These are phyloP conservation scores for Gamarada debralockiae DNA, from an alignment of 495 filamentous ascomycete species.

Conservation along the genomic window DNA sequence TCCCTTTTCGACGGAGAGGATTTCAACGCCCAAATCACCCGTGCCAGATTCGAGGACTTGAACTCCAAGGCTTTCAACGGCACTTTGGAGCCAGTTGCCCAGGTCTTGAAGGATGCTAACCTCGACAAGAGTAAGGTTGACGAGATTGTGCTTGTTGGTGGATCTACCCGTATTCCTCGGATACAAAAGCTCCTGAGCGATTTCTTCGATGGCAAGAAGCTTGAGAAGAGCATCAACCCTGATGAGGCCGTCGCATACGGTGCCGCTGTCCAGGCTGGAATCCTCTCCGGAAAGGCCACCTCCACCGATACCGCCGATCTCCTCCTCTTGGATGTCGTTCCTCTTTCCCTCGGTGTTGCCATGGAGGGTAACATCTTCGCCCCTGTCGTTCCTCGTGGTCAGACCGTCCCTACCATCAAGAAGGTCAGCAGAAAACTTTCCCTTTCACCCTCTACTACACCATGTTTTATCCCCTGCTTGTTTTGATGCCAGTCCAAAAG, in stretches of 20 bases:
- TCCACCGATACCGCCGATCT: constrained; percentile 95
- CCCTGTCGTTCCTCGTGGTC: constrained; percentile 86
- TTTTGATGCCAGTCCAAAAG: too few species aligned
- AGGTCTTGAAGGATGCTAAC: constrained; percentile 94
- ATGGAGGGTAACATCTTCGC: constrained; percentile 99
- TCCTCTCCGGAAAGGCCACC: constrained; percentile 94
- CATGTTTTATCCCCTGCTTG: too few species aligned
- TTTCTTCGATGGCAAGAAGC: constrained; percentile 99
- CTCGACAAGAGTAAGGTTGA: constrained; percentile 93
- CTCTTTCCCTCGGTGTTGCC: constrained; percentile 97
- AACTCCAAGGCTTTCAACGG: constrained; percentile 95
- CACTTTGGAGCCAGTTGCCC: constrained; percentile 97
- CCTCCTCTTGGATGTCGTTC: constrained; percentile 92
- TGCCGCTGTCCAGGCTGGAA: constrained; percentile 97
- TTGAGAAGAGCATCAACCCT: constrained; percentile 99
- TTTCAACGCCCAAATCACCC: constrained; percentile 98
- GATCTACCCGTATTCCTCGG: constrained; percentile 97
- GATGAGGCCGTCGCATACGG: constrained; percentile 99
- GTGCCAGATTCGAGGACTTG: constrained; percentile 98
- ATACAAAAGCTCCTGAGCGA: constrained; percentile 98
- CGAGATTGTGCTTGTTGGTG: constrained; percentile 98
- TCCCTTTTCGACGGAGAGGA: constrained; percentile 97
- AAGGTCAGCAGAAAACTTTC: constrained; percentile 51
- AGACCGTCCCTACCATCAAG: constrained; percentile 90
- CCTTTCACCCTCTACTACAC: not conserved